A percentile compares a stretch with the other conserved stretches of the same genome.
These are phyloP conservation scores for Fragaria ananassa DNA, from an alignment of 306 rosid species.

Conservation along the genomic window DNA sequence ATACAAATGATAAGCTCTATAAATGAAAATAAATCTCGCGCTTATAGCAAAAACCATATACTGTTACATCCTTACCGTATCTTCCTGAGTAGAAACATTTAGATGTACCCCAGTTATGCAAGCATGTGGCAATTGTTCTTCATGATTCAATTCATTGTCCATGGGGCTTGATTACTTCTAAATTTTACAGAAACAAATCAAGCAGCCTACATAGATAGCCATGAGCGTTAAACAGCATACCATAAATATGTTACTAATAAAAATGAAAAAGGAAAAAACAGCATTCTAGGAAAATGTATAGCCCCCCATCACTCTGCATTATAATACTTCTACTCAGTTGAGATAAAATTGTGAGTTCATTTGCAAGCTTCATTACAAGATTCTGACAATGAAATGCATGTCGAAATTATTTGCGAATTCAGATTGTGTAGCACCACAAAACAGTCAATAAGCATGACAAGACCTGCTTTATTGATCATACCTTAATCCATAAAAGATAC, in stretches of 20 bases:
- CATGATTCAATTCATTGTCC: slow-evolving; percentile 44
- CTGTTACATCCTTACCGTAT: slow-evolving; percentile 47
- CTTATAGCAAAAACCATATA: neutral
- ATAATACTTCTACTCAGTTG: neutral
- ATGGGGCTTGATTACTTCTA: slow-evolving; percentile 40
- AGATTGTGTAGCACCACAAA: neutral
- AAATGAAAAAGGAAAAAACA: neutral
- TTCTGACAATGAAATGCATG: neutral
- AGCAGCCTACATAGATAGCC: slow-evolving; percentile 37
- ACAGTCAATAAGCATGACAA: neutral
- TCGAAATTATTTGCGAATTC: neutral
- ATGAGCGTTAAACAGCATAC: slow-evolving; percentile 16
- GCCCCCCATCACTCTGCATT: neutral
- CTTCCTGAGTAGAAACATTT: slow-evolving; percentile 40
- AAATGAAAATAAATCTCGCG: neutral
- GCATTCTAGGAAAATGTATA: neutral
- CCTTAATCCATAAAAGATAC: too few relatives aligned
- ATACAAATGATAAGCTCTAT: neutral
- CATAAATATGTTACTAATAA: slow-evolving; percentile 18
- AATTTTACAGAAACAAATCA: slow-evolving; percentile 26
- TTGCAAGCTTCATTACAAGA: neutral
- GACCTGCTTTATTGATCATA: neutral
- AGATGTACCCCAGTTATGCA: slow-evolving; percentile 44
- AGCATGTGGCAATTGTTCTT: slow-evolving; percentile 39
- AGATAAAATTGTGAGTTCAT: neutral